Conservation (phyloP, 2,329 filamentous ascomycete species). For the Colletotrichum endophyticum region DNA sequence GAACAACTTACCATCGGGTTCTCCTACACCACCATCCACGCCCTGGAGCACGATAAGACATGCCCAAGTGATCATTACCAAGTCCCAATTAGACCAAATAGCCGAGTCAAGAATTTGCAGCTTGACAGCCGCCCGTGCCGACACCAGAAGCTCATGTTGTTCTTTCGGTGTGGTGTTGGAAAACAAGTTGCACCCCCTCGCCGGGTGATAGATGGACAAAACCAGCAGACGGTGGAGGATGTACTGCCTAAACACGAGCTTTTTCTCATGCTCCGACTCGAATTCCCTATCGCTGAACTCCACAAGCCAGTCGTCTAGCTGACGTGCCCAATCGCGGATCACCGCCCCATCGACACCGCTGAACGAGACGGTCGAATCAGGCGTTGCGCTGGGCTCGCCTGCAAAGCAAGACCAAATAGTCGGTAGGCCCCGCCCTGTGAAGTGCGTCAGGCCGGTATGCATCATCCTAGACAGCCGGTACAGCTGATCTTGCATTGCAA, state of each 20-base stretch:
- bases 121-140: slow-evolving; percentile 42
- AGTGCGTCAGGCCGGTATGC: slow-evolving; percentile 46
- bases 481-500: slow-evolving; percentile 42
- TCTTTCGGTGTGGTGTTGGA: slow-evolving; percentile 41
- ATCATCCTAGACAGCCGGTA: slow-evolving; percentile 48
- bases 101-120: slow-evolving; percentile 43
- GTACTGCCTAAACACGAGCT: slow-evolving; percentile 44
- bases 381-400: slow-evolving; percentile 1
- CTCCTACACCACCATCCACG: slow-evolving; percentile 42
- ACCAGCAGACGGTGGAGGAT: slow-evolving; percentile 45
- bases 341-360: slow-evolving; percentile 43
- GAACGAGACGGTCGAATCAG: slow-evolving; percentile 31
- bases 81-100: slow-evolving; percentile 49
- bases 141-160: slow-evolving; percentile 44
- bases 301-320: slow-evolving; percentile 45
- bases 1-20: slow-evolving; percentile 35
- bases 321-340: slow-evolving; percentile 45
- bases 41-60: slow-evolving; percentile 47
- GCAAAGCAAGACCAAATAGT: slow-evolving; percentile 47
- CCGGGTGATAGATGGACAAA: slow-evolving; percentile 47
- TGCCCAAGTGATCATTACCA: slow-evolving; percentile 49
- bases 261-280: slow-evolving; percentile 36
- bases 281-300: slow-evolving; percentile 36
- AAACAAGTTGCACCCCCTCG: slow-evolving; percentile 42
- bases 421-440: slow-evolving; percentile 44